These are phyloP conservation scores for Xylaria telfairii DNA, from an alignment of 495 filamentous ascomycete species.

Conservation along the genomic window DNA sequence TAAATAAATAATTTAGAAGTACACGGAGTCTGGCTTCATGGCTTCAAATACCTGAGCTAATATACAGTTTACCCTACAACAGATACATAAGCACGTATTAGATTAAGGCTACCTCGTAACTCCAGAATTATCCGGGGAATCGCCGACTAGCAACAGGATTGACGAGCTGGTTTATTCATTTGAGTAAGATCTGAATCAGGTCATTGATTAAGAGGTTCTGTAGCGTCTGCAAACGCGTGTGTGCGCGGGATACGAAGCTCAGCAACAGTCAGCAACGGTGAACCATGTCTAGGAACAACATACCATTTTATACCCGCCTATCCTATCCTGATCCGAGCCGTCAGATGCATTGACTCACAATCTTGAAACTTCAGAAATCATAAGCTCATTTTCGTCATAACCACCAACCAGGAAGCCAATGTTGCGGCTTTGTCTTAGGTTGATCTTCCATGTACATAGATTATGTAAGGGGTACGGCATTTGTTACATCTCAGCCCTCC, in stretches of 20 bases:
- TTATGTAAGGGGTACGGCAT: neutral
- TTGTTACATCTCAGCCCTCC: neutral
- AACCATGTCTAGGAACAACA: neutral
- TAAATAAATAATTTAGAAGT: neutral
- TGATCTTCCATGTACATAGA: neutral
- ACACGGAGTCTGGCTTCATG: no score
- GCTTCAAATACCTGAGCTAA: no score
- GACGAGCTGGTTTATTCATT: neutral
- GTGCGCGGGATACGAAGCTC: neutral
- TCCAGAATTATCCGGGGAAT: neutral
- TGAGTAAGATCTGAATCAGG: neutral
- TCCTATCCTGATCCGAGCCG: neutral
- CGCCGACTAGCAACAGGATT: neutral
- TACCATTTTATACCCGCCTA: neutral
- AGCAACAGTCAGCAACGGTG: slow-evolving; percentile 1
- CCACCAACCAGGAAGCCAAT: neutral
- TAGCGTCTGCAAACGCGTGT: neutral
- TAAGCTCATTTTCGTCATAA: neutral
- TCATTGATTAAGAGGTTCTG: neutral
- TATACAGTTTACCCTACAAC: neutral
- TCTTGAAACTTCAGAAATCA: neutral
- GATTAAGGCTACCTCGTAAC: no score
- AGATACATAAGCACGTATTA: neutral
- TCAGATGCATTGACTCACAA: slow-evolving; percentile 7
- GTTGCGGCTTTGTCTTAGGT: neutral